Evolutionary conservation across 2,329 filamentous ascomycete genomes (phyloP).

Genomic region (Thelonectria blattea): DNA sequence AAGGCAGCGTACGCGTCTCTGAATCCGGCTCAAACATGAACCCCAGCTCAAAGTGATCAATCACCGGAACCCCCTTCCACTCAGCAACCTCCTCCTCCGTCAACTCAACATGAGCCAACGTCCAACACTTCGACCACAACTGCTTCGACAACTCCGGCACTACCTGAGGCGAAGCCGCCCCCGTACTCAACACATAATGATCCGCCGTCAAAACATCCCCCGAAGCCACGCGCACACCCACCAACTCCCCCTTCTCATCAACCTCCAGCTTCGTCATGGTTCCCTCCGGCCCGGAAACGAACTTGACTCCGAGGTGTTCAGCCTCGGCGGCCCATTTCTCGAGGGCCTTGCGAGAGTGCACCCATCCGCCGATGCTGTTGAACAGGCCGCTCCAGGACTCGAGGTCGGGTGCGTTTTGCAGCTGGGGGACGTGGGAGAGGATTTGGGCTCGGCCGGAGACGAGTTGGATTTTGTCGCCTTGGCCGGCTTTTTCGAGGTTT

Average conservation of each 20-base stretch:
- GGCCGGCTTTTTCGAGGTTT: slow-evolving; percentile 13
- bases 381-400: slow-evolving; percentile 20
- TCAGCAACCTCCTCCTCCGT: slow-evolving; percentile 16
- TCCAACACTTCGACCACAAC: slow-evolving; percentile 25
- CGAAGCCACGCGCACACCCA: slow-evolving; percentile 15
- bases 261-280: slow-evolving; percentile 13
- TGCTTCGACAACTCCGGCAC: slow-evolving; percentile 18
- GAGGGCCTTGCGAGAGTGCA: slow-evolving; percentile 18
- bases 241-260: neutral
- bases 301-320: slow-evolving; percentile 14
- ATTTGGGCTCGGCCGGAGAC: slow-evolving; percentile 17
- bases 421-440: slow-evolving; percentile 12
- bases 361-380: slow-evolving; percentile 23
- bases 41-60: slow-evolving; percentile 22
- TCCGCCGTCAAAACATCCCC: slow-evolving; percentile 14
- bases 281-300: slow-evolving; percentile 12
- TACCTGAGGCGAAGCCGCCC: slow-evolving; percentile 19
- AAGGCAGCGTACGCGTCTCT: slow-evolving; percentile 12
- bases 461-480: slow-evolving; percentile 8
- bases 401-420: slow-evolving; percentile 5
- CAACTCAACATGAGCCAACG: slow-evolving; percentile 20
- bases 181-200: slow-evolving; percentile 18
- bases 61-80: slow-evolving; percentile 21
- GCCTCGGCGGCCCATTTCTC: slow-evolving; percentile 21
- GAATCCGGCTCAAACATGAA: slow-evolving; percentile 24